Conservation (phyloP, 2,329 filamentous ascomycete species). For the Phialophora macrospora region DNA sequence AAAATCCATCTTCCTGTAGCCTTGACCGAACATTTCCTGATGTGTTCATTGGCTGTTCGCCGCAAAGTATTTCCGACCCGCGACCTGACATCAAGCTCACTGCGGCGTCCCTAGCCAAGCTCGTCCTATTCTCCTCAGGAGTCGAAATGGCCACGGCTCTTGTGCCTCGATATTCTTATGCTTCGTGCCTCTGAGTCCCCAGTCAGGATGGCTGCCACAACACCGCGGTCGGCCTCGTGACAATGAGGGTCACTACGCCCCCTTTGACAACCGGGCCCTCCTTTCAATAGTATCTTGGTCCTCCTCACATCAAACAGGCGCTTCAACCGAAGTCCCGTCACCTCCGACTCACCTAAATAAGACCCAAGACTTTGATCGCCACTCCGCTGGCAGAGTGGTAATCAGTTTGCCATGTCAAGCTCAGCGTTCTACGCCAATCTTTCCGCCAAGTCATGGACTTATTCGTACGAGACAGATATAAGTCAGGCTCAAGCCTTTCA, state of each 20-base stretch:
- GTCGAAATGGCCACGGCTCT: neutral
- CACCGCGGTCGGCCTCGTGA: neutral
- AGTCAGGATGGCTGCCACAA: neutral
- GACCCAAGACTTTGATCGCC: neutral
- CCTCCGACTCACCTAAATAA: neutral
- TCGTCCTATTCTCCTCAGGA: neutral
- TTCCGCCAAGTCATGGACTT: conserved; percentile 23
- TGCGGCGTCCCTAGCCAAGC: neutral
- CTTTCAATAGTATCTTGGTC: neutral
- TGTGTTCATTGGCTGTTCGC: neutral
- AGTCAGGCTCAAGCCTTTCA: conserved; percentile 56
- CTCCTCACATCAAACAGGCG: neutral
- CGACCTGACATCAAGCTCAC: neutral
- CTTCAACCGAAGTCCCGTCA: neutral
- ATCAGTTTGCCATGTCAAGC: conserved; percentile 14
- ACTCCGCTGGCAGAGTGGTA: neutral
- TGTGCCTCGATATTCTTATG: neutral
- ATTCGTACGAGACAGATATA: conserved; percentile 21
- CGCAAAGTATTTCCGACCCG: neutral
- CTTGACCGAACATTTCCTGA: neutral
- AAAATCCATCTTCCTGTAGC: neutral
- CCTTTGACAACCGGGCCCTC: neutral
- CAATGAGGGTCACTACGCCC: neutral
- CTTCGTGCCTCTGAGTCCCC: neutral
- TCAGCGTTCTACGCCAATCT: conserved; percentile 28